These are phyloP conservation scores for Lepidopterella palustris DNA, from an alignment of 495 filamentous ascomycete genomes.

Conservation along the genomic window DNA sequence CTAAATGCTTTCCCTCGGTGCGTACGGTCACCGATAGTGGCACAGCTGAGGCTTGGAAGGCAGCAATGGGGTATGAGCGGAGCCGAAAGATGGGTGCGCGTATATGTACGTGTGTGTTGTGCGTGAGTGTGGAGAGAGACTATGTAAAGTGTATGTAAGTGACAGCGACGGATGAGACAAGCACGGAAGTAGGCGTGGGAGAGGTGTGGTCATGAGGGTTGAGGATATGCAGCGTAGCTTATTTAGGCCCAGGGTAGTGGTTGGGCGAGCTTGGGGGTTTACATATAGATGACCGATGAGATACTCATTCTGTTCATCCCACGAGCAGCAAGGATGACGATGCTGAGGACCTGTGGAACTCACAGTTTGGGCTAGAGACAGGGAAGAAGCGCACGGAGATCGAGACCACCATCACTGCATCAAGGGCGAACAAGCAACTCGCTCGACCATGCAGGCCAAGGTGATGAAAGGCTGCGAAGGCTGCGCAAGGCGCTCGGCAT, in stretches of 20 bases:
- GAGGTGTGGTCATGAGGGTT: constrained; percentile 25
- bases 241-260: constrained; percentile 11
- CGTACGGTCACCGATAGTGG: constrained; percentile 2
- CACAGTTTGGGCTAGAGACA: constrained; percentile 19
- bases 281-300: constrained; percentile 22
- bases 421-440: constrained; percentile 26
- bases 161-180: constrained; percentile 6
- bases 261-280: constrained; percentile 21
- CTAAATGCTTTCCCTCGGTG: not conserved
- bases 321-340: constrained; percentile 28
- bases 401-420: constrained; percentile 17
- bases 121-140: constrained; percentile 16
- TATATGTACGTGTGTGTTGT: constrained; percentile 21
- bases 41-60: constrained; percentile 12
- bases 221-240: constrained; percentile 25
- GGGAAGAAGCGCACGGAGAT: constrained; percentile 18
- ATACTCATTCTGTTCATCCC: constrained; percentile 23
- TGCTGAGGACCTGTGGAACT: constrained; percentile 25
- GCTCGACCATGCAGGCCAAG: constrained; percentile 22
- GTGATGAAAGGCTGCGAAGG: constrained; percentile 12
- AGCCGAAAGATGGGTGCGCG: constrained; percentile 18
- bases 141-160: no score
- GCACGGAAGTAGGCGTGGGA: constrained; percentile 23
- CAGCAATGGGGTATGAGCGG: constrained; percentile 5
- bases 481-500: constrained; percentile 3